Evolutionary conservation across 345 rosid species (phyloP), one percentile per base, ranked within the genome.

Genomic region (Linum usitatissimum): DNA sequence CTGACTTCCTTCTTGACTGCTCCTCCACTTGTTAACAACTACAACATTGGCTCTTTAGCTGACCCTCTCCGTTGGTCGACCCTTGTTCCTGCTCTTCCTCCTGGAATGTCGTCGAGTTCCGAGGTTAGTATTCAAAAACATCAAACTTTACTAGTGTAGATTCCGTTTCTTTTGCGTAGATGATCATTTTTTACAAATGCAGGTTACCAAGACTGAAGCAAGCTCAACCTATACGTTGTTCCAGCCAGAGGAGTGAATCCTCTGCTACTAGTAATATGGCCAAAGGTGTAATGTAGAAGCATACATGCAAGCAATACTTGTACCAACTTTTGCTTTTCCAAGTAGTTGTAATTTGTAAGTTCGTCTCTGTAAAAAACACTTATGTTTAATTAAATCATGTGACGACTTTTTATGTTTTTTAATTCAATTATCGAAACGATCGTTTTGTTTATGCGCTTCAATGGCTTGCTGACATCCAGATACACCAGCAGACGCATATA

Each of bases 1-100:
- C 63, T 90, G 73, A 75, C 91, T 67, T 84, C 98, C 55, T 83
- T 87, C 76, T 74, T 92, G 76, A 79, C 95, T 65, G 84, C 94
- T 57, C 99, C 96, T 60, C 99, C 96, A 57, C 84, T 90, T 66
- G 76, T 84, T 55, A 84, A 91, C 65, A 87, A 72, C 85, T 93
- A 90, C 70, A 49, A 79, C 31, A 73, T 84, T 8, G 97, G 89
- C 75, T 85, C 89, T 8, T 71, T 84, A 42, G 84, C 73, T 40
- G 97, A 92, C 57, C 97, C 97, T 67, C 81, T 81, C 60, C 86
- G 83, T 65, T 92, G 98, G 98, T 70, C 95, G 19, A 78, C 86
- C 39, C 87, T 85, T 58, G 77, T 79, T 72, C 88, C 87, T 19
- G 70, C 74, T 69, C 86, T 80, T 71, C 92, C 98, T 9, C 53